Evolutionary conservation across 805 yeast species (phyloP), one percentile per base, ranked within the genome.

Genomic region (Debaryomyces hansenii): DNA sequence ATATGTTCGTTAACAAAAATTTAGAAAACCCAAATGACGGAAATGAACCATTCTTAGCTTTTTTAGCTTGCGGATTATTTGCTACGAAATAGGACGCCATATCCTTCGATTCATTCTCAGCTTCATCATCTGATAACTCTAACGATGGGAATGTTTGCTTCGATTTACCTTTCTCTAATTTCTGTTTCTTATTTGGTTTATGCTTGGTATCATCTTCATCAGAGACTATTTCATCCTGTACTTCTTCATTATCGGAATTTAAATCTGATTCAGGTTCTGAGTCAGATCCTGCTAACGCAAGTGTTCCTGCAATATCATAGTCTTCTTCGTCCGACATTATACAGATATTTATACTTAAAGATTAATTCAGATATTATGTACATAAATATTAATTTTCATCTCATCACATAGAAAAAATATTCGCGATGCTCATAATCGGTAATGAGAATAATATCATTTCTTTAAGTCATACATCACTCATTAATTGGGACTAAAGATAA

Each of bases 1-100:
- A 62, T 45, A 94, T 85, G 57, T 90, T 92, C 18, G 75, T 67
- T 48, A 90, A 61, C 5, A 91, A 65, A 44, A 78, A 72, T 60
- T 85, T 85, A 12, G 96, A 85, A 41, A 94, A 75, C 1, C 98
- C 97, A 69, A 92, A 87, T 39, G 96, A 85, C 3, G 90, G 89
- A 72, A 92, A 92, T 20, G 95, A 80, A 33, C 97, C 96, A 42
- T 78, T 78, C 62, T 87, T 84, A 38, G 82, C 83, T 58, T 82
- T 84, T 59, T 80, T 81, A 31, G 69, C 79, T 55, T 52, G 63
- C 21, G 75, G 78, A 55, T 67, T 71, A 50, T 72, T 66, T 51
- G 48, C 51, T 10, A 65, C 61, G 46, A 77, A 77, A 55, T 75
- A 68, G 50, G 62, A 72, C 11, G 66, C 49, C 45, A 68, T 56